A percentile compares a stretch with the other conserved stretches of the same genome.
phyloP scores from a whole-genome alignment of 441 rosid species.

The Francoa sonchifolia region DNA sequence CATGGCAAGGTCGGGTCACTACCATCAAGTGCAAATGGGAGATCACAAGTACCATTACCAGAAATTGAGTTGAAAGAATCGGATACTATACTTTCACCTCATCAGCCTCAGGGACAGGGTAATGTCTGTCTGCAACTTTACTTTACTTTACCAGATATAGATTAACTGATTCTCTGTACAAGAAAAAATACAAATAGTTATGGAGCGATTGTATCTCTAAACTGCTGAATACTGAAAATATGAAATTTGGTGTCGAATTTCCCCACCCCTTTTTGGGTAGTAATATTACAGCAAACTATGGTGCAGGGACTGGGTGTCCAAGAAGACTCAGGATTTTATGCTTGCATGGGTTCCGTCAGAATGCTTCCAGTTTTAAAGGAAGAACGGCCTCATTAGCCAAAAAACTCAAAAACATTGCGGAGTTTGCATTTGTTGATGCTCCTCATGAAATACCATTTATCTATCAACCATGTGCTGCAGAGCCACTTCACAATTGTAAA shows the following conservation, averaged over 20 bases:
- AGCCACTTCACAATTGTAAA: constrained; percentile 4
- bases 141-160: too few relatives aligned
- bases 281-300: too few relatives aligned
- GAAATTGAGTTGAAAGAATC: constrained; percentile 13
- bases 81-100: constrained; percentile 18
- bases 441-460: constrained; percentile 73
- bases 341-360: constrained; percentile 92
- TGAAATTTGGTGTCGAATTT: background rate
- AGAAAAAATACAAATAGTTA: too few relatives aligned
- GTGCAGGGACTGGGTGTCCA: constrained; percentile 20
- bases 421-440: constrained; percentile 64
- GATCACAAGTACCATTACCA: constrained; percentile 8
- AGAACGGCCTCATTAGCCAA: constrained; percentile 82
- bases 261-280: background rate
- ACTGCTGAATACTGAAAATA: too few relatives aligned
- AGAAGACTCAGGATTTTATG: constrained; percentile 74
- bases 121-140: constrained; percentile 38
- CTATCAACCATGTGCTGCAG: constrained; percentile 30
- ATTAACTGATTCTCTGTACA: too few relatives aligned
- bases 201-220: too few relatives aligned
- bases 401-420: constrained; percentile 70
- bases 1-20: constrained; percentile 27
- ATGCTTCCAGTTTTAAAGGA: constrained; percentile 81
- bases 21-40: constrained; percentile 16
- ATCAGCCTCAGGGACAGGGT: constrained; percentile 33